Conservation (phyloP, 352 stramenopile species). For the Pythium plurisporium region DNA sequence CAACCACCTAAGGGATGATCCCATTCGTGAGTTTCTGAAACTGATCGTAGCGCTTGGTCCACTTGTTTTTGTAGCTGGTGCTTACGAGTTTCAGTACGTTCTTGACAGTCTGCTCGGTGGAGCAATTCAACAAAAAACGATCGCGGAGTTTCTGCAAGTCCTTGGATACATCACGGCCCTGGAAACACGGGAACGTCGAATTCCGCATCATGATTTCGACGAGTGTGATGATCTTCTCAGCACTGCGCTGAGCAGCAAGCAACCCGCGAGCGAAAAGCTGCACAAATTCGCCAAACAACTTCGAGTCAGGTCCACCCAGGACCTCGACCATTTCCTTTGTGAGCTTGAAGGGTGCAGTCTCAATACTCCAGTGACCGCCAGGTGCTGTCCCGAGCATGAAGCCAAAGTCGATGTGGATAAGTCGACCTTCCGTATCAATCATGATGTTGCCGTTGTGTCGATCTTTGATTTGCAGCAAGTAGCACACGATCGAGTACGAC, state of each 20-base stretch:
- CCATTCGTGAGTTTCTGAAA: conserved; percentile 93
- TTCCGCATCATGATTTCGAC: conserved; percentile 85
- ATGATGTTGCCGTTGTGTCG: conserved; percentile 98
- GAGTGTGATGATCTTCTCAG: conserved; percentile 60
- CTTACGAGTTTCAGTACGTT: conserved; percentile 90
- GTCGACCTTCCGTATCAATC: conserved; percentile 92
- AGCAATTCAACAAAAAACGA: conserved; percentile 90
- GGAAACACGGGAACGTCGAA: conserved; percentile 74
- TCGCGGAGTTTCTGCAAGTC: conserved; percentile 68
- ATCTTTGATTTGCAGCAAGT: conserved; percentile 97
- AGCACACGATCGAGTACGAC: conserved; percentile 94
- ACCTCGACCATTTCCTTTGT: conserved; percentile 95
- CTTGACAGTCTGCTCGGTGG: conserved; percentile 75
- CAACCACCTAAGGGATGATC: conserved; percentile 51
- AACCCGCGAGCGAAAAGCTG: conserved; percentile 55
- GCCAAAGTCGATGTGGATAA: conserved; percentile 97
- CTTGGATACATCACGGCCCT: conserved; percentile 86
- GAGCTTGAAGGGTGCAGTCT: conserved; percentile 98
- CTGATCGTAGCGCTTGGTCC: conserved; percentile 96
- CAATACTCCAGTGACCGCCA: conserved; percentile 93
- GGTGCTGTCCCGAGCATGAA: conserved; percentile 94
- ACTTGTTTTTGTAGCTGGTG: conserved; percentile 95
- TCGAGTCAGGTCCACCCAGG: conserved; percentile 91
- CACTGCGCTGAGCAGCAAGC: conserved; percentile 75
- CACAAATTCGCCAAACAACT: conserved; percentile 91